Conservation (phyloP, 2,329 filamentous ascomycete genomes). For the Thielaviopsis euricoi region DNA sequence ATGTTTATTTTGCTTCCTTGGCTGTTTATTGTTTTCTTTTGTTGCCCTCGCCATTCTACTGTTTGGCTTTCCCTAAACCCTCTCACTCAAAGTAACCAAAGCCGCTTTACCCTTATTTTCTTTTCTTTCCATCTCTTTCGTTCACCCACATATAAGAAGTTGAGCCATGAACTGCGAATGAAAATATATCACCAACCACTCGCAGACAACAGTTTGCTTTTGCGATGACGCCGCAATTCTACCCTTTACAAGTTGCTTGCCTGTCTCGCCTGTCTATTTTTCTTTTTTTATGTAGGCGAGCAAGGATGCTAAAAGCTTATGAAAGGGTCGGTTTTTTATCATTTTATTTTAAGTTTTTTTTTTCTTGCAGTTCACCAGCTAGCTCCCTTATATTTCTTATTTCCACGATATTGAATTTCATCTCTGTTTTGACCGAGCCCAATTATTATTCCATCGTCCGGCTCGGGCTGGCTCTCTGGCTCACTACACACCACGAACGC, state of each 20-base stretch:
- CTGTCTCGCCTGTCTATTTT: not conserved
- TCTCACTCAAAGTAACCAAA: not conserved
- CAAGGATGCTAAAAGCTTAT: not conserved
- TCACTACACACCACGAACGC: too few relatives aligned
- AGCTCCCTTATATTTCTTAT: not conserved
- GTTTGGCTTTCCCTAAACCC: not conserved
- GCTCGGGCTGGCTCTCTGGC: not conserved
- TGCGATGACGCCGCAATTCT: too few relatives aligned
- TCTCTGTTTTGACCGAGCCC: not conserved
- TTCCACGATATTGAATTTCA: not conserved
- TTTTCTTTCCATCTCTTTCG: too few relatives aligned
- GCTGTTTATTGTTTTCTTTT: not conserved
- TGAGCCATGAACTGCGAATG: too few relatives aligned
- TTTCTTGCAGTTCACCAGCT: not conserved
- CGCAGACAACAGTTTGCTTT: too few relatives aligned
- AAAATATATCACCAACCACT: not conserved
- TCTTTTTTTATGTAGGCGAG: not conserved
- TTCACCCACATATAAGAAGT: too few relatives aligned
- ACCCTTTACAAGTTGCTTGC: not conserved
- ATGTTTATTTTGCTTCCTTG: conserved; percentile 17
- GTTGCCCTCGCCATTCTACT: not conserved
- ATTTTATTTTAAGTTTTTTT: not conserved
- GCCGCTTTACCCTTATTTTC: not conserved
- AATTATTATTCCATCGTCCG: not conserved
- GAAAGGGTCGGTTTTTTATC: not conserved